Evolutionary conservation across 495 filamentous ascomycete species (phyloP), one percentile per base, ranked within the genome.

Genomic region (Penicillium ochrochloron): DNA sequence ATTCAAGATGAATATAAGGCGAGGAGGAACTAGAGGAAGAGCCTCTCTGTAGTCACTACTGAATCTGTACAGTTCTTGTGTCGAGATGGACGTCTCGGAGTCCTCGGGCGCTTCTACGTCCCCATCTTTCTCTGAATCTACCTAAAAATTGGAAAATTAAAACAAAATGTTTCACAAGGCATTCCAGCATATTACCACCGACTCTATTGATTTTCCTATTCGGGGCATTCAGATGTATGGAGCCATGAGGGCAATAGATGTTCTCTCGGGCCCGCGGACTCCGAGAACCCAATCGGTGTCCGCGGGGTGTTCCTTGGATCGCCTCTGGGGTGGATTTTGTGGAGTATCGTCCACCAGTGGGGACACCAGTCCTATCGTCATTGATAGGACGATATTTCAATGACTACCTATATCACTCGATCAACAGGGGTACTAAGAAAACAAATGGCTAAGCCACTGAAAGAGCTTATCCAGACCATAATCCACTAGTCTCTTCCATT

Each of bases 241-340:
- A 44, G n/a, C 15, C 37, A 41, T 41, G 12, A 2, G 1, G 5
- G 17, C 14, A 37, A 12, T 12, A 7, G 3, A 25, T 25, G 10
- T 25, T 19, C 21, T 48, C 44, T 48, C 44, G 48, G 48, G 48
- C 48, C 48, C 48, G 48, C 48, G 48, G 48, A 31, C 48, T 31
- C 48, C 48, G 48, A 12, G 14, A 15, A 15, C 25, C 12, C 31
- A 33, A 33, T 33, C 48, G 27, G 48, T 31, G 48, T 52, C 48
- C 21, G 23, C 48, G 88, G 88, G 1, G 81, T 89, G n/a, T 80
- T 85, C 4, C 73, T 89, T 29, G 88, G 89, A 5, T 86, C 89
- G 59, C 73, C 25, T 89, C 23, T 86, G 83, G 80, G 86, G 84
- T 27, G 12, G 89, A 87, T 0, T 86, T 88, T 44, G 74, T 91